Percentiles rank a stretch among this genome's conserved stretches.
Evolutionary conservation across 352 stramenopile species (phyloP).

Genomic region (Pythium dissimile): DNA sequence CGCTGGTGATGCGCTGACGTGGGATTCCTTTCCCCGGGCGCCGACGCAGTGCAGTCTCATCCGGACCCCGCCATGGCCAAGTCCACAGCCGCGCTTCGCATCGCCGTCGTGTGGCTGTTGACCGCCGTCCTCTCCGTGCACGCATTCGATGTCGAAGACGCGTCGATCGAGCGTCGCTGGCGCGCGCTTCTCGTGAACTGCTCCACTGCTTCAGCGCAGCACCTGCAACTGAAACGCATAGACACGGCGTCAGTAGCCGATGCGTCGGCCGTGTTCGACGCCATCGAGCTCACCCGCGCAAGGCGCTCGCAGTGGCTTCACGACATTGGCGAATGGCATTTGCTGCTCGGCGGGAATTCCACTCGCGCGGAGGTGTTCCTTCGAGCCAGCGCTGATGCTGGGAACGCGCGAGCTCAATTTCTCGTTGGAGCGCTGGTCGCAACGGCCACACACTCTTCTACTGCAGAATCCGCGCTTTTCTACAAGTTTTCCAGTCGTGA

Average conservation of each 20-base stretch:
- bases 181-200: constrained; percentile 1
- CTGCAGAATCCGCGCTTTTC: constrained; percentile 36
- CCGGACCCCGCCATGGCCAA: no score
- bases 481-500: constrained; percentile 57
- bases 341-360: constrained; percentile 25
- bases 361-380: constrained; percentile 33
- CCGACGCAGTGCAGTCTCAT: no score
- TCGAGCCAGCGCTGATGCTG: constrained; percentile 32
- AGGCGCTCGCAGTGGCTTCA: constrained; percentile 28
- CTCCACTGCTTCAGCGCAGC: background rate
- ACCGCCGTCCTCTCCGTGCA: background rate
- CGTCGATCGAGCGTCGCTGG: background rate
- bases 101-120: background rate
- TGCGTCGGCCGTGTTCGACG: constrained; percentile 1
- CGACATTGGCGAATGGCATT: constrained; percentile 37
- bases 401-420: constrained; percentile 24
- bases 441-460: constrained; percentile 11
- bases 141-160: background rate
- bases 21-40: no score
- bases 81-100: no score
- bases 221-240: background rate
- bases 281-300: constrained; percentile 8
- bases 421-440: constrained; percentile 30
- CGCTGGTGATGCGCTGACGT: background rate
- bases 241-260: background rate